Evolutionary conservation across 257 asterid genomes (phyloP), one percentile per base, ranked within the genome.

Genomic region (Eucommia ulmoides): DNA sequence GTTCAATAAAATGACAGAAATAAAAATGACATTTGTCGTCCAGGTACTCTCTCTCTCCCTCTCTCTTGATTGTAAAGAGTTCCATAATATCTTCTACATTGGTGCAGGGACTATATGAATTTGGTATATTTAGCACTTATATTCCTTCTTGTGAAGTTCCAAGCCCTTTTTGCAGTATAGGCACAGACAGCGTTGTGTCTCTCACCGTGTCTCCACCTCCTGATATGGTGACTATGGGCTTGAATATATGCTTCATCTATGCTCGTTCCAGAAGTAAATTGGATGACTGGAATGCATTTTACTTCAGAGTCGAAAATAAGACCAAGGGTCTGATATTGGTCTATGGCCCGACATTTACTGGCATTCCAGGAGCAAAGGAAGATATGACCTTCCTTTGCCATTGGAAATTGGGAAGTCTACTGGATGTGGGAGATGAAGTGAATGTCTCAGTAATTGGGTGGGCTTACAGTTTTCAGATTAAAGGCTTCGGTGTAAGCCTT

Each of bases 261-360:
- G 29, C 62, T 10, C 49, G 62, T 23, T 56, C 54, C 29, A 22
- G 16, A 22, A 18, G 8, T 23, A 52, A 33, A 7, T 29, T 8
- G 22, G 24, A 41, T 22, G 22, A 42, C 45, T 56, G 38, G 54
- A 46, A 46, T 49, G 26, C 54, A 7, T 56, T 24, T 22, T 56
- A 8, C 26, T 9, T 56, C 23, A 56, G 41, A 48, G 22, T 47
- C 19, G 25, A 23, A 12, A 56, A 56, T 24, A 38, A 45, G 26
- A 47, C 19, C 20, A 56, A 35, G 19, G 49, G 49, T 1, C 26
- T 26, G 19, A 56, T 46, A 23, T 56, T 44, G 62, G 49, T 56
- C 21, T 56, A 56, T n/a, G 25, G 33, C 24, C 62, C 62, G 33
- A 56, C 62, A 46, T 56, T 46, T 33, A 56, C 48, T 20, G 62